These are phyloP conservation scores for Pisolithus marmoratus DNA, from an alignment of 768 basidiomycete species.

Conservation along the genomic window DNA sequence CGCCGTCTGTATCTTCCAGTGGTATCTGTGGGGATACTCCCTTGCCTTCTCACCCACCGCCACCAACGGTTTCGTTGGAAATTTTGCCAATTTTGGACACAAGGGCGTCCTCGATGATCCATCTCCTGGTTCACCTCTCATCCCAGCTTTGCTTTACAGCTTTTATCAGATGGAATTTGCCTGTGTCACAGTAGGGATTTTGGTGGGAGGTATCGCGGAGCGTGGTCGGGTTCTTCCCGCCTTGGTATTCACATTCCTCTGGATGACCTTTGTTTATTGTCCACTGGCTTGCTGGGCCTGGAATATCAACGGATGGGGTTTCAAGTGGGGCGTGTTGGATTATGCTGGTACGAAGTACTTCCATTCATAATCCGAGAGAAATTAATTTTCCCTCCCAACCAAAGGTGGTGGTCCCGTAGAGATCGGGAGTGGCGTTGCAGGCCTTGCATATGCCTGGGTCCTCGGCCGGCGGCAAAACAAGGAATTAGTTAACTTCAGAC, in stretches of 20 bases:
- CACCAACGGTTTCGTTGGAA: conserved; percentile 72
- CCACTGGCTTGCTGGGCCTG: conserved; percentile 86
- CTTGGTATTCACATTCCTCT: conserved; percentile 75
- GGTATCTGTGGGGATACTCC: conserved; percentile 82
- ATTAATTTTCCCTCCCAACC: not conserved
- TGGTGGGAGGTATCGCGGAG: conserved; percentile 80
- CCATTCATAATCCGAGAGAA: not conserved
- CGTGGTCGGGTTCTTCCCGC: conserved; percentile 79
- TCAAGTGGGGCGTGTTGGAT: conserved; percentile 79
- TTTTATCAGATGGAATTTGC: conserved; percentile 89
- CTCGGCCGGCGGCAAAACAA: conserved; percentile 75
- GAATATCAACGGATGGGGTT: conserved; percentile 79
- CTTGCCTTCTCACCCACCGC: conserved; percentile 78
- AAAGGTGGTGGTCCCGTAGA: conserved; percentile 83
- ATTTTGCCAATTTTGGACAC: conserved; percentile 75
- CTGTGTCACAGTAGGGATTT: conserved; percentile 71
- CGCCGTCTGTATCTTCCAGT: conserved; percentile 72
- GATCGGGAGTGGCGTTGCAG: conserved; percentile 78
- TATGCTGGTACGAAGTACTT: conserved; percentile 61
- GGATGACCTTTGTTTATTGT: conserved; percentile 86
- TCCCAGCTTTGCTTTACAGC: conserved; percentile 78
- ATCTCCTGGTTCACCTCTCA: conserved; percentile 72
- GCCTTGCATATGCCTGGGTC: conserved; percentile 82
- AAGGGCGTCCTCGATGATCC: conserved; percentile 63
- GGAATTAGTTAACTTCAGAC: conserved; percentile 73